These are phyloP conservation scores for Lablab purpureus DNA, from an alignment of 306 rosid species.

Conservation along the genomic window DNA sequence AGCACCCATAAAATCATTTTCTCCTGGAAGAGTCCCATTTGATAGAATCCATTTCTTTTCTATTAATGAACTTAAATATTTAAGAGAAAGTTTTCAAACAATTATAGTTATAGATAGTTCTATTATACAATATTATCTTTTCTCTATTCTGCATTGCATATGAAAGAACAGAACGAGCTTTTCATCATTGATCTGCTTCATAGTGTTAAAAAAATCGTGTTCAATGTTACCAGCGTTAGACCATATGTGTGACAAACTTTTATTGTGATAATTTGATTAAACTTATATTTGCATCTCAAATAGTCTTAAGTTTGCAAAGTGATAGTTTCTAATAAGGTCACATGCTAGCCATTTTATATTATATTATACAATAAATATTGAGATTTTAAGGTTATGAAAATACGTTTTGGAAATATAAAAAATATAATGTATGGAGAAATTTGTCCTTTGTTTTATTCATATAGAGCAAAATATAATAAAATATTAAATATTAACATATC, in stretches of 20 bases:
- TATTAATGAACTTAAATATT: neutral
- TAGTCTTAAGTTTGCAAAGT: neutral
- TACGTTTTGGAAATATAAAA: too few species aligned
- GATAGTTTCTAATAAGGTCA: slow-evolving; percentile 9
- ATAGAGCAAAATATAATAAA: too few species aligned
- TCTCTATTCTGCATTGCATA: neutral
- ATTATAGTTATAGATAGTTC: slow-evolving; percentile 9
- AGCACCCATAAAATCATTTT: slow-evolving; percentile 10
- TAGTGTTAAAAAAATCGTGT: neutral
- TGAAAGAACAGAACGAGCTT: neutral
- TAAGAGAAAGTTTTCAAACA: neutral
- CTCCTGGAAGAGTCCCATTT: neutral
- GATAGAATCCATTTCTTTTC: neutral
- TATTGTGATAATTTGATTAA: slow-evolving; percentile 15
- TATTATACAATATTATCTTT: slow-evolving; percentile 5
- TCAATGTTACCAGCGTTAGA: neutral
- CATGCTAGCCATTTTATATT: neutral
- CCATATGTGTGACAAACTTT: neutral
- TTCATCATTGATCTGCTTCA: too few species aligned
- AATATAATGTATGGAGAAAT: too few species aligned
- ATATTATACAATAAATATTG: slow-evolving; percentile 1
- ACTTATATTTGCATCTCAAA: slow-evolving; percentile 21
- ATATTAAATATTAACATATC: too few species aligned
- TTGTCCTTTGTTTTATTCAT: too few species aligned
- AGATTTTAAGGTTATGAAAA: too few species aligned